phyloP scores from a whole-genome alignment of 768 basidiomycete species.

The Lactarius psammicola region DNA sequence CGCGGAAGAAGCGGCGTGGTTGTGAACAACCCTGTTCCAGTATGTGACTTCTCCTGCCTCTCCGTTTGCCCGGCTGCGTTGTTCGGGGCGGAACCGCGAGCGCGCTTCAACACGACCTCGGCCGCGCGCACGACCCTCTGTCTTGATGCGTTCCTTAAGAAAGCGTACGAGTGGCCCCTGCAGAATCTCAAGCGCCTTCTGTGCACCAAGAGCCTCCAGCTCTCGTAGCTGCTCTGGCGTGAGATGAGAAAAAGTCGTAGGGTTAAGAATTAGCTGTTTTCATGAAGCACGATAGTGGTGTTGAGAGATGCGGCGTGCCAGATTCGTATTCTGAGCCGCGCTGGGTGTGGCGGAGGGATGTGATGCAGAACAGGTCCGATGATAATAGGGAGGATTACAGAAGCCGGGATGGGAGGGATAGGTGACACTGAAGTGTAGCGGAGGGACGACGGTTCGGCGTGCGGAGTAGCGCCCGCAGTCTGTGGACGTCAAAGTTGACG shows the following conservation, averaged over 20 bases:
- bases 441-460: slow-evolving; percentile 10
- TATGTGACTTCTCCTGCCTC: slow-evolving; percentile 15
- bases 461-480: background rate
- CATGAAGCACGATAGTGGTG: slow-evolving; percentile 74
- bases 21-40: slow-evolving; percentile 22
- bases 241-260: slow-evolving; percentile 77
- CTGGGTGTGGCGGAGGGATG: slow-evolving; percentile 52
- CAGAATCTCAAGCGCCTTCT: slow-evolving; percentile 75
- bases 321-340: slow-evolving; percentile 38
- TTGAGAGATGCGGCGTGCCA: slow-evolving; percentile 42
- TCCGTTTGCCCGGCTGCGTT: slow-evolving; percentile 11
- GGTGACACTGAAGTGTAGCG: slow-evolving; percentile 12
- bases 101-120: slow-evolving; percentile 30
- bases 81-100: slow-evolving; percentile 24
- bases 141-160: slow-evolving; percentile 68
- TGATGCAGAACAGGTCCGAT: slow-evolving; percentile 64
- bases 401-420: slow-evolving; percentile 36
- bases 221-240: slow-evolving; percentile 69
- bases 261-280: slow-evolving; percentile 84
- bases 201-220: slow-evolving; percentile 76
- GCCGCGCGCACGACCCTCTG: slow-evolving; percentile 36
- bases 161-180: slow-evolving; percentile 82
- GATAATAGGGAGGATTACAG: slow-evolving; percentile 72
- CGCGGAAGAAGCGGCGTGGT: slow-evolving; percentile 21
- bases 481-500: slow-evolving; percentile 30